Conservation (phyloP, 176 grass and related monocot species). For the Guadua angustifolia region DNA sequence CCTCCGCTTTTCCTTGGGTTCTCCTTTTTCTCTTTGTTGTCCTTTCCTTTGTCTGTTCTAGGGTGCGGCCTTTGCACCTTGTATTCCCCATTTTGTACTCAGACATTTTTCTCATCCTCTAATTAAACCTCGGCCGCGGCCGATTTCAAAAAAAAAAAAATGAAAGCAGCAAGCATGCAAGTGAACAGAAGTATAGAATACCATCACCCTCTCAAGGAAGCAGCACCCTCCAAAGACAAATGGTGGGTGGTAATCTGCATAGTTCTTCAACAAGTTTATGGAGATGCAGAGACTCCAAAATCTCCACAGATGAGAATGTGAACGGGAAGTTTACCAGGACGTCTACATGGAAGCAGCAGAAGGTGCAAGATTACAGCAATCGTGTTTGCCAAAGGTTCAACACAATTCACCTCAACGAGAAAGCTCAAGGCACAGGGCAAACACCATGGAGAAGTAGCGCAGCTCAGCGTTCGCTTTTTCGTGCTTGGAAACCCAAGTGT, state of each 20-base stretch:
- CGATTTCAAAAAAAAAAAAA: too few relatives aligned
- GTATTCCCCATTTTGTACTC: too few relatives aligned
- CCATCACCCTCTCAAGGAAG: constrained; percentile 36
- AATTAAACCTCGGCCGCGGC: too few relatives aligned
- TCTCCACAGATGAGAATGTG: constrained; percentile 36
- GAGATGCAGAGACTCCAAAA: constrained; percentile 4
- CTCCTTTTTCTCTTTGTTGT: too few relatives aligned
- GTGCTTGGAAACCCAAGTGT: constrained; percentile 34
- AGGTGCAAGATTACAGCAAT: constrained; percentile 37
- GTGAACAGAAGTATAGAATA: constrained; percentile 39
- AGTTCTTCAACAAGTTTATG: constrained; percentile 46
- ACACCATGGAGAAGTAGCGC: constrained; percentile 46
- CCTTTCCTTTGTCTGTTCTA: too few relatives aligned
- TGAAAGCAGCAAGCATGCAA: constrained; percentile 38
- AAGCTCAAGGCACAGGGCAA: constrained; percentile 28
- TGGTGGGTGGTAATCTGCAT: constrained; percentile 1
- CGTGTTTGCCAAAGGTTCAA: constrained; percentile 37
- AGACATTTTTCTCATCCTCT: too few relatives aligned
- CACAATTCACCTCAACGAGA: constrained; percentile 35
- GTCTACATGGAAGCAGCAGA: constrained; percentile 45
- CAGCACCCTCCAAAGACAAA: constrained; percentile 26
- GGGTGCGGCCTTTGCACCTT: too few relatives aligned
- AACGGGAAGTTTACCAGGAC: constrained; percentile 50
- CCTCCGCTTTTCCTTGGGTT: too few relatives aligned
- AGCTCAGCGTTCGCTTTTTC: constrained; percentile 53